A percentile compares a stretch with the other conserved stretches of the same genome.
phyloP scores from a whole-genome alignment of 2,329 filamentous ascomycete species.

The Epichloe gansuensis region DNA sequence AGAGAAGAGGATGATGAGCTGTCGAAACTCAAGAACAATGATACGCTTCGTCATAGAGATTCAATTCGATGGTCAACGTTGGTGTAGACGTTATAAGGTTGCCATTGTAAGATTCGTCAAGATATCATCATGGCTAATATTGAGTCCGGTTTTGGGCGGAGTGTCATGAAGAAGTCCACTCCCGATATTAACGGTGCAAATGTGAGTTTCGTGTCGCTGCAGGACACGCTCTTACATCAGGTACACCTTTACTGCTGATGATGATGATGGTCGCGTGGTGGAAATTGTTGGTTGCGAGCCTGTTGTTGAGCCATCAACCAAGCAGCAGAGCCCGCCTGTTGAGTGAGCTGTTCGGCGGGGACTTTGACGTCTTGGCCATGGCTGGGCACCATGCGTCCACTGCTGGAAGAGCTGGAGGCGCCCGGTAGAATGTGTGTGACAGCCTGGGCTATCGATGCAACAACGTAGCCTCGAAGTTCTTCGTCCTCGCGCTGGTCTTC shows the following conservation, averaged over 20 bases:
- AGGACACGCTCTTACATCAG: background rate
- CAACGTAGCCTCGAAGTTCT: slow-evolving; percentile 62
- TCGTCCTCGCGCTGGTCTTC: slow-evolving; percentile 66
- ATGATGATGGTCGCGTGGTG: slow-evolving; percentile 34
- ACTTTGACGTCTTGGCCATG: slow-evolving; percentile 43
- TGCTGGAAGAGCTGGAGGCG: slow-evolving; percentile 17
- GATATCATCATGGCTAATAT: background rate
- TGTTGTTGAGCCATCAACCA: slow-evolving; percentile 38
- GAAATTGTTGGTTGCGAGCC: slow-evolving; percentile 26
- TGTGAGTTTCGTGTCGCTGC: background rate
- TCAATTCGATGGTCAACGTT: background rate
- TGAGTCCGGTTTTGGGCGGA: background rate
- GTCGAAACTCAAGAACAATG: background rate
- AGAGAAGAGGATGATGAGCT: background rate
- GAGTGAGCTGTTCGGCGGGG: slow-evolving; percentile 45
- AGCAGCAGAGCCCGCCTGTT: slow-evolving; percentile 38
- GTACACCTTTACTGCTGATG: slow-evolving; percentile 16
- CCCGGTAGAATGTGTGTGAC: slow-evolving; percentile 56
- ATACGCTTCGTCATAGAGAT: background rate
- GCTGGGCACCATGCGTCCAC: slow-evolving; percentile 9
- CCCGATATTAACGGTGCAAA: background rate
- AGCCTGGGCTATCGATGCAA: slow-evolving; percentile 60
- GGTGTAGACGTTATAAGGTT: background rate
- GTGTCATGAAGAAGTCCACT: background rate
- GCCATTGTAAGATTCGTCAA: slow-evolving; percentile 3